These are phyloP conservation scores for Solanum boliviense DNA, from an alignment of 257 asterid species.

Conservation along the genomic window DNA sequence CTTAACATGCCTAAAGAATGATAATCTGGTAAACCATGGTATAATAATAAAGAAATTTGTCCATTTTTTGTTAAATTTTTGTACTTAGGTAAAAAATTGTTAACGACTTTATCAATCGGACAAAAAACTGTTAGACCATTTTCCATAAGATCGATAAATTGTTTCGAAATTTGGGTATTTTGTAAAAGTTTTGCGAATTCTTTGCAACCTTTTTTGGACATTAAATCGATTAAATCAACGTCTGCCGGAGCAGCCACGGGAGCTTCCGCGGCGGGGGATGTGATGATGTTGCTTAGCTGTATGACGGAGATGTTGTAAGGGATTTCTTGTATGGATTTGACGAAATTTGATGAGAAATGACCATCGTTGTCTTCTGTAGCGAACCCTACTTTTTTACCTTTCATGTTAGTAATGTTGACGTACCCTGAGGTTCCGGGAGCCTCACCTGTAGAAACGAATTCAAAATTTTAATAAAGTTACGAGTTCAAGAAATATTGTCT, in stretches of 20 bases:
- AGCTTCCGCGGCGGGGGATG: conserved; percentile 78
- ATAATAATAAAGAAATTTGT: conserved; percentile 35
- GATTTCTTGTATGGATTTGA: conserved; percentile 47
- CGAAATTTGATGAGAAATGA: conserved; percentile 32
- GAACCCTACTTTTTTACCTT: conserved; percentile 74
- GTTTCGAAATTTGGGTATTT: conserved; percentile 34
- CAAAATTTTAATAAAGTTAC: neutral
- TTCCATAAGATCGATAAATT: conserved; percentile 26
- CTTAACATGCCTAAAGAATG: conserved; percentile 58
- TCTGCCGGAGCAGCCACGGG: conserved; percentile 48
- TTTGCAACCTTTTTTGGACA: conserved; percentile 77
- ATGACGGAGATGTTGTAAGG: conserved; percentile 59
- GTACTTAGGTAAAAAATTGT: conserved; percentile 49
- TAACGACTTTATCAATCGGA: conserved; percentile 56
- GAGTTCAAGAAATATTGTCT: neutral
- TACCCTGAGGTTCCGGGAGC: conserved; percentile 87
- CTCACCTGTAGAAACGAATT: conserved; percentile 27
- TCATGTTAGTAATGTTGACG: conserved; percentile 64
- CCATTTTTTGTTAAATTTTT: conserved; percentile 48
- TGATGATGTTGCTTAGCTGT: conserved; percentile 44
- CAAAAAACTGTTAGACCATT: conserved; percentile 77
- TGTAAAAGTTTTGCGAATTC: conserved; percentile 48
- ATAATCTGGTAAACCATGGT: conserved; percentile 69
- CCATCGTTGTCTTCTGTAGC: conserved; percentile 39
- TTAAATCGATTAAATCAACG: conserved; percentile 41